Evolutionary conservation across 2,329 filamentous ascomycete species (phyloP).

Genomic region (Cladorrhinum sp.): DNA sequence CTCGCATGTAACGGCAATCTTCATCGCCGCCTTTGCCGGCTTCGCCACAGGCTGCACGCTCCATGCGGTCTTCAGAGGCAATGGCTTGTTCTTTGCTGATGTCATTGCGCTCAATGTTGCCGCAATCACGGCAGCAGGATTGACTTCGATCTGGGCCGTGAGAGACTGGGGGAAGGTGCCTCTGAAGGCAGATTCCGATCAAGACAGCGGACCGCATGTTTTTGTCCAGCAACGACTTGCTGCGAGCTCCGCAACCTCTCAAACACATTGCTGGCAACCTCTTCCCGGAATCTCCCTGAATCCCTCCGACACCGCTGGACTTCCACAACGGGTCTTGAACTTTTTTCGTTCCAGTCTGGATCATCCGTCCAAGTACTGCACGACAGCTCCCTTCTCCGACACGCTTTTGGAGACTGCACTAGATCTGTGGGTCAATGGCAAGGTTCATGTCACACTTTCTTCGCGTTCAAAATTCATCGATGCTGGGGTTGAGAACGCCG

Average conservation of each 20-base stretch:
- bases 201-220: slow-evolving; percentile 11
- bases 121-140: slow-evolving; percentile 31
- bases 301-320: slow-evolving; percentile 16
- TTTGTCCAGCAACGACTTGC: slow-evolving; percentile 6
- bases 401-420: slow-evolving; percentile 25
- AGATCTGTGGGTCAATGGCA: slow-evolving; percentile 28
- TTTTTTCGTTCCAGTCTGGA: slow-evolving; percentile 24
- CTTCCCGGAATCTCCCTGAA: slow-evolving; percentile 7
- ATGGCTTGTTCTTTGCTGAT: slow-evolving; percentile 31
- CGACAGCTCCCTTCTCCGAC: slow-evolving; percentile 23
- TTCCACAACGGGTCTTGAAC: slow-evolving; percentile 24
- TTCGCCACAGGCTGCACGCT: slow-evolving; percentile 34
- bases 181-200: neutral
- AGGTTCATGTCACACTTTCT: slow-evolving; percentile 26
- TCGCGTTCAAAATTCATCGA: slow-evolving; percentile 29
- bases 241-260: neutral
- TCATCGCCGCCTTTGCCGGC: slow-evolving; percentile 32
- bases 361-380: slow-evolving; percentile 21
- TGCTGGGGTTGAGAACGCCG: slow-evolving; percentile 26
- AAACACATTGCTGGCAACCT: neutral
- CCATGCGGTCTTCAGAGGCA: slow-evolving; percentile 30
- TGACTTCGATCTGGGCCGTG: slow-evolving; percentile 34
- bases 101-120: slow-evolving; percentile 34
- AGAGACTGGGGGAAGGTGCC: slow-evolving; percentile 24
- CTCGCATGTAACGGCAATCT: slow-evolving; percentile 34